These are phyloP conservation scores for Neurospora sp. DNA, from an alignment of 495 filamentous ascomycete genomes.

Conservation along the genomic window DNA sequence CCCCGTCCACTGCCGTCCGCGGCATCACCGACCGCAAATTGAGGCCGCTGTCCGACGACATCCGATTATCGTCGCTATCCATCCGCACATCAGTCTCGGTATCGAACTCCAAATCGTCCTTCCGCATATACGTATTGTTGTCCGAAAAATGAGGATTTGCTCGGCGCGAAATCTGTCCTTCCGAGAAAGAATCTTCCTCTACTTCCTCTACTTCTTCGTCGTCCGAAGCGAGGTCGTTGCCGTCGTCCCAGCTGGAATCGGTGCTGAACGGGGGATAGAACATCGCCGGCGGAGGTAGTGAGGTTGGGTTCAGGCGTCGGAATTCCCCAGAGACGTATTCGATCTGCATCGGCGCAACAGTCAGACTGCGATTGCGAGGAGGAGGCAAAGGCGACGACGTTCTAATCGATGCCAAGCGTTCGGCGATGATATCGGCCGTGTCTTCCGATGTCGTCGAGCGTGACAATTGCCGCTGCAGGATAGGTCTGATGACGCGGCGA, in stretches of 20 bases:
- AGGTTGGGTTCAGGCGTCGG: constrained; percentile 25
- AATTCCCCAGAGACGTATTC: constrained; percentile 25
- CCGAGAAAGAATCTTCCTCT: background rate
- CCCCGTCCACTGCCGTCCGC: background rate
- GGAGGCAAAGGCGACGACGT: constrained; percentile 20
- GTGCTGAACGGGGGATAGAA: constrained; percentile 27
- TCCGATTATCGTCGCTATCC: constrained; percentile 4
- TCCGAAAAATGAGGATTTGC: constrained; percentile 23
- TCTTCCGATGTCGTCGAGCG: constrained; percentile 12
- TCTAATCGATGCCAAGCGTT: constrained; percentile 26
- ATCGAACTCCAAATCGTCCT: constrained; percentile 6
- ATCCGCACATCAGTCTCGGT: constrained; percentile 17
- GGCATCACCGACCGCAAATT: background rate
- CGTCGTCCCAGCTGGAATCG: constrained; percentile 17
- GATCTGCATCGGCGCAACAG: constrained; percentile 16
- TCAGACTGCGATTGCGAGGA: background rate
- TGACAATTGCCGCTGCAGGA: background rate
- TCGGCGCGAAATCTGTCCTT: constrained; percentile 17
- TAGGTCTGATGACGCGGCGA: constrained; percentile 26
- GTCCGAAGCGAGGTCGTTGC: constrained; percentile 24
- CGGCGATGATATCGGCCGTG: constrained; percentile 25
- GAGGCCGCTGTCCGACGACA: background rate
- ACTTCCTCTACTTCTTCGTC: constrained; percentile 8
- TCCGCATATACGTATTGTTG: constrained; percentile 8
- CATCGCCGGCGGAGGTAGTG: constrained; percentile 34